These are phyloP conservation scores for Syzygium grande DNA, from an alignment of 345 rosid species.

Conservation along the genomic window DNA sequence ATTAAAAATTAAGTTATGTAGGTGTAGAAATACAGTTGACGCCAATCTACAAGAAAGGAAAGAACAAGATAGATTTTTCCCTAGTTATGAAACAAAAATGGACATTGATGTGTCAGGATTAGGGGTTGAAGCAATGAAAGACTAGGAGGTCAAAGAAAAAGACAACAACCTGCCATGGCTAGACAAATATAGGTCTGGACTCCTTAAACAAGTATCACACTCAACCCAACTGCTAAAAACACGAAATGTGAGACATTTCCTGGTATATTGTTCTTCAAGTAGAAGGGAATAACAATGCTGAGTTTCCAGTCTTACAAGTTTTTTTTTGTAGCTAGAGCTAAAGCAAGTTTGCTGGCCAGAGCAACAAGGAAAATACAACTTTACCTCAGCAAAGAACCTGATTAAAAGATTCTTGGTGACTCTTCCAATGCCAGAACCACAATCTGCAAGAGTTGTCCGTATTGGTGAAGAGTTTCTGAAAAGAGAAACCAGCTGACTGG, in stretches of 20 bases:
- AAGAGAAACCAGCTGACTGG: neutral
- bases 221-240: neutral
- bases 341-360: neutral
- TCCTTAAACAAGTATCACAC: neutral
- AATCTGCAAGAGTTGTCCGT: conserved; percentile 42
- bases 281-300: neutral
- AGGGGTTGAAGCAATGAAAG: neutral
- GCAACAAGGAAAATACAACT: neutral
- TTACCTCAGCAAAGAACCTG: conserved; percentile 77
- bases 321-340: neutral
- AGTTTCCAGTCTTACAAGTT: neutral
- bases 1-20: neutral
- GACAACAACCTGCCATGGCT: neutral
- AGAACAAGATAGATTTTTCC: neutral
- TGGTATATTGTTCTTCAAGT: neutral
- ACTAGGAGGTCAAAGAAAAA: neutral
- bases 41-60: neutral
- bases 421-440: conserved; percentile 96
- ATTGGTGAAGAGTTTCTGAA: neutral
- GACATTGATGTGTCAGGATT: neutral
- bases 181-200: neutral
- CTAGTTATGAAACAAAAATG: neutral
- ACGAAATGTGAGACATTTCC: neutral
- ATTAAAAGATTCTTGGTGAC: conserved; percentile 83
- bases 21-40: neutral